These are phyloP conservation scores for Paracorniculantispora psalliotae DNA, from an alignment of 2,329 filamentous ascomycete genomes.

Conservation along the genomic window DNA sequence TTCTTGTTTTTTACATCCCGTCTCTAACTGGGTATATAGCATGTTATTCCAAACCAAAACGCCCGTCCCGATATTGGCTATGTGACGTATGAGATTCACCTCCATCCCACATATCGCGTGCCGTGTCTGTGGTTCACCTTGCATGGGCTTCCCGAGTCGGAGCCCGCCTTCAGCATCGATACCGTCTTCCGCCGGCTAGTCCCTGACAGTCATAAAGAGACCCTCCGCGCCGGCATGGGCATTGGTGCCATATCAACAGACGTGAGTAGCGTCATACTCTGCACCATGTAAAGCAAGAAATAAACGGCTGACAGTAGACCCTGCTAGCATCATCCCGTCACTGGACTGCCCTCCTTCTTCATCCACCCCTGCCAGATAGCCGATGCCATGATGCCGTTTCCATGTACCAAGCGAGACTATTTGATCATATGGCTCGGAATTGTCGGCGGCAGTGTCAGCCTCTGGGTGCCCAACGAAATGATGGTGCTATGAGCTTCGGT, in stretches of 20 bases:
- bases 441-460: constrained; percentile 72
- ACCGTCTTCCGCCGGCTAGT: constrained; percentile 67
- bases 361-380: constrained; percentile 89
- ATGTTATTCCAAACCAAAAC: constrained; percentile 31
- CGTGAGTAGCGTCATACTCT: constrained; percentile 48
- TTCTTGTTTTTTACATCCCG: constrained; percentile 3
- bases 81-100: constrained; percentile 68
- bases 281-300: neutral
- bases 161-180: constrained; percentile 58
- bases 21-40: constrained; percentile 30
- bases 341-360: constrained; percentile 75
- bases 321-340: constrained; percentile 73
- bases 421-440: constrained; percentile 86
- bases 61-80: constrained; percentile 34
- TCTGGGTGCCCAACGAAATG: constrained; percentile 72
- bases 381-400: constrained; percentile 67
- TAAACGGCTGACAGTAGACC: neutral
- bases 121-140: constrained; percentile 74
- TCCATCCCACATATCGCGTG: constrained; percentile 69
- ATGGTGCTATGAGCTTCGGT: constrained; percentile 32
- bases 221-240: constrained; percentile 52
- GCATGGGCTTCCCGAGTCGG: constrained; percentile 50
- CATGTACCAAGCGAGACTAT: constrained; percentile 62
- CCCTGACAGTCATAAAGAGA: constrained; percentile 57
- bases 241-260: constrained; percentile 72